Conservation (phyloP, 768 basidiomycete genomes). For the Strobilomyces echinocephalus region DNA sequence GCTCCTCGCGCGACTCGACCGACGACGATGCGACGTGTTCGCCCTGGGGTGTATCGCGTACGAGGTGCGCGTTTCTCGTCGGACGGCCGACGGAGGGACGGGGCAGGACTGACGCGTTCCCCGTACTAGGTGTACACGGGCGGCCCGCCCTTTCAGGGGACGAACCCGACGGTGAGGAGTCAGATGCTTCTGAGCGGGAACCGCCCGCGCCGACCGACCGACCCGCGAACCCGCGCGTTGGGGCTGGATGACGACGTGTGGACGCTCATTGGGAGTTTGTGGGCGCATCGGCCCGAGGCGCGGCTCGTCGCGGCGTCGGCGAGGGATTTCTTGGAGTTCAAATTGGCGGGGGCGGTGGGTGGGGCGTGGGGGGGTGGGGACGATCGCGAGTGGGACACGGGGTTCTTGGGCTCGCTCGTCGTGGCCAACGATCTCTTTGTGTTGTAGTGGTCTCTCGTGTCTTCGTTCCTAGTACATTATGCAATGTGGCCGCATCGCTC, state of each 20-base stretch:
- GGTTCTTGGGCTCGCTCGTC: conserved; percentile 16
- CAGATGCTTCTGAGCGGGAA: conserved; percentile 12
- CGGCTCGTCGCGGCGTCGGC: conserved; percentile 26
- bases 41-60: conserved; percentile 32
- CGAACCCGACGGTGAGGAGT: conserved; percentile 14
- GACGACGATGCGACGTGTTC: conserved; percentile 33
- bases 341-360: conserved; percentile 1
- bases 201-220: conserved; percentile 18
- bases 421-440: conserved; percentile 11
- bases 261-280: conserved; percentile 27
- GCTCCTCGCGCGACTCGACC: conserved; percentile 16
- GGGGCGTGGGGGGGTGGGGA: neutral
- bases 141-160: conserved; percentile 21
- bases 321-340: conserved; percentile 18
- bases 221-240: conserved; percentile 1
- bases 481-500: too few species aligned
- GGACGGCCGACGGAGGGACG: too few species aligned
- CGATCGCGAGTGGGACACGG: conserved; percentile 24
- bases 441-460: neutral
- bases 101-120: too few species aligned
- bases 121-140: conserved; percentile 31
- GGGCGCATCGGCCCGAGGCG: conserved; percentile 23
- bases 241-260: conserved; percentile 32
- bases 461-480: too few species aligned
- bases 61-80: conserved; percentile 22